Evolutionary conservation across 2,329 filamentous ascomycete species (phyloP).

Genomic region (Colletotrichum melonis): DNA sequence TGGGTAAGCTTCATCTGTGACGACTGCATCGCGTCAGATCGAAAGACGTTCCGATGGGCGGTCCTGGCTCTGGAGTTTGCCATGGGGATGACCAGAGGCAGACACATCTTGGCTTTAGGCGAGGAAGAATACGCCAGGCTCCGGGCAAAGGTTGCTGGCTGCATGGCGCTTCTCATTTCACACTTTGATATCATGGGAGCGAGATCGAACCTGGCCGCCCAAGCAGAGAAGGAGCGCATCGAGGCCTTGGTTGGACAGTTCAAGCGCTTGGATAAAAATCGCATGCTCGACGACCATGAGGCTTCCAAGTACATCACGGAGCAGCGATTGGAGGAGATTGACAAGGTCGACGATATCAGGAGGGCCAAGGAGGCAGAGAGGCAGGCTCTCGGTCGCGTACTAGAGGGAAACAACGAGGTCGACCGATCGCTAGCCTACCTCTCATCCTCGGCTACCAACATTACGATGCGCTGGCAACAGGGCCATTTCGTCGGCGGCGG

Average conservation of each 20-base stretch:
- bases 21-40: slow-evolving; percentile 92
- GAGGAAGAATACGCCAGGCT: slow-evolving; percentile 88
- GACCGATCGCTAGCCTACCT: slow-evolving; percentile 94
- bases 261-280: slow-evolving; percentile 81
- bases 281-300: slow-evolving; percentile 83
- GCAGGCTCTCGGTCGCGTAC: slow-evolving; percentile 87
- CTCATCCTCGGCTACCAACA: slow-evolving; percentile 93
- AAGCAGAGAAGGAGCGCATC: slow-evolving; percentile 89
- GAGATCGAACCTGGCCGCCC: slow-evolving; percentile 89
- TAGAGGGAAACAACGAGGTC: slow-evolving; percentile 95
- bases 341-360: slow-evolving; percentile 81
- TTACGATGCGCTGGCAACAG: slow-evolving; percentile 97
- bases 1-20: slow-evolving; percentile 99
- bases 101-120: slow-evolving; percentile 90
- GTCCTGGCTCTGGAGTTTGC: slow-evolving; percentile 95
- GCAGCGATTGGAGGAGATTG: slow-evolving; percentile 79
- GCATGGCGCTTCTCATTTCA: slow-evolving; percentile 96
- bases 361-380: slow-evolving; percentile 86
- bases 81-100: slow-evolving; percentile 95
- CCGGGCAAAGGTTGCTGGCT: slow-evolving; percentile 90
- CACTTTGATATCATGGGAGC: slow-evolving; percentile 99
- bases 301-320: slow-evolving; percentile 79
- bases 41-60: slow-evolving; percentile 97
- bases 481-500: slow-evolving; percentile 98
- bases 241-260: slow-evolving; percentile 84